Evolutionary conservation across 352 stramenopile genomes (phyloP), one percentile per base, ranked within the genome.

Genomic region (Phytophthora tubulina): DNA sequence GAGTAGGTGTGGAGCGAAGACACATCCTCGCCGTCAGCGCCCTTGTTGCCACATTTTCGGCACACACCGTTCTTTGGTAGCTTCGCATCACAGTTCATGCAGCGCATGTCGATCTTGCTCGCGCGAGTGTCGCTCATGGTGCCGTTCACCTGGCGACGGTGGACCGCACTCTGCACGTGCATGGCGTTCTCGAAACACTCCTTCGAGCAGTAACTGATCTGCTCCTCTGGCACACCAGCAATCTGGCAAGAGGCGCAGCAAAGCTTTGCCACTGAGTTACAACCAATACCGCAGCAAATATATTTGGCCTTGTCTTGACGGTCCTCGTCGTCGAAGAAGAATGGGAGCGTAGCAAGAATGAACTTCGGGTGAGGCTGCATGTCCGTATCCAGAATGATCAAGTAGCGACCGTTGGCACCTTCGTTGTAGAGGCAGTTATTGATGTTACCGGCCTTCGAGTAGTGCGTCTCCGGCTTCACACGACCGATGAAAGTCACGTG

Each of bases 351-450:
- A 13, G 85, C 85, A 6, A 94, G 64, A 53, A 94, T 66, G 41
- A 93, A 94, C 75, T 93, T 94, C 15, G 77, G 72, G 60, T 94
- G 83, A 44, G 87, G 87, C 67, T 94, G 86, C 89, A 96, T 96
- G 44, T 95, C 89, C 15, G 82, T 93, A 74, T 96, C 87, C 3
- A 95, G 63, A 53, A 96, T 94, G 30, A 96, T 80, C 6, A 93
- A 56, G 75, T 95, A 94, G 41, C 85, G 84, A 21, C 89, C 87
- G 56, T 84, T 94, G 14, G 86, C 84, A 21, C 86, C 87, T 66
- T 96, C 89, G 68, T 96, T 94, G 80, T 94, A 93, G 51, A 94
- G 75, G 14, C 72, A 80, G 67, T 96, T 96, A 81, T 96, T 96
- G 75, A 96, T 93, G 78, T 96, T 96, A 32, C 89, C 89, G 15